Evolutionary conservation across 345 rosid species (phyloP).

Genomic region (Camelina neglecta): DNA sequence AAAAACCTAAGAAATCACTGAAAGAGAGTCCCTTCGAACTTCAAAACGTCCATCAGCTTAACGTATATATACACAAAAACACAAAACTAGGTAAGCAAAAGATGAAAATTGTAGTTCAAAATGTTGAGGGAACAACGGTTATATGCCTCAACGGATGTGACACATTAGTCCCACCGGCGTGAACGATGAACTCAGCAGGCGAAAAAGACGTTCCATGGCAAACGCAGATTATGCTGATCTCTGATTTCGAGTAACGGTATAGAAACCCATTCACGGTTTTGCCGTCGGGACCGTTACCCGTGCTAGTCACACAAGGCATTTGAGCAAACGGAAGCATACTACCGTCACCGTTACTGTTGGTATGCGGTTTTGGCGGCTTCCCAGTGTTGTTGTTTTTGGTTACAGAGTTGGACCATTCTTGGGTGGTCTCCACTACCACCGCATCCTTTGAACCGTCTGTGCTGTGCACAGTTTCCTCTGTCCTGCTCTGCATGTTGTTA

Average conservation of each 20-base stretch:
- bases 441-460: slow-evolving; percentile 8
- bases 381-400: slow-evolving; percentile 10
- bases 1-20: neutral
- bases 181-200: slow-evolving; percentile 73
- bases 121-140: slow-evolving; percentile 53
- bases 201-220: slow-evolving; percentile 77
- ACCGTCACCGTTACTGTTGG: slow-evolving; percentile 12
- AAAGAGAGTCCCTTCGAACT: slow-evolving; percentile 24
- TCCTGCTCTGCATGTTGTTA: neutral
- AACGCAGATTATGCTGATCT: slow-evolving; percentile 64
- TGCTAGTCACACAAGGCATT: slow-evolving; percentile 75
- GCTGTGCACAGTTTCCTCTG: neutral
- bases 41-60: neutral
- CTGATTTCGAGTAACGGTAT: slow-evolving; percentile 56
- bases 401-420: neutral
- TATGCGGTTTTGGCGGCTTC: slow-evolving; percentile 58
- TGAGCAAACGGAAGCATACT: slow-evolving; percentile 34
- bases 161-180: slow-evolving; percentile 67
- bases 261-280: slow-evolving; percentile 74
- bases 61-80: slow-evolving; percentile 1
- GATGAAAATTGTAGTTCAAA: slow-evolving; percentile 11
- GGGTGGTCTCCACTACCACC: neutral
- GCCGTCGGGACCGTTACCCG: slow-evolving; percentile 69
- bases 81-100: neutral
- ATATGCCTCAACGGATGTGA: slow-evolving; percentile 63